These are phyloP conservation scores for Xylariaceae sp. DNA, from an alignment of 2,329 filamentous ascomycete genomes.

Conservation along the genomic window DNA sequence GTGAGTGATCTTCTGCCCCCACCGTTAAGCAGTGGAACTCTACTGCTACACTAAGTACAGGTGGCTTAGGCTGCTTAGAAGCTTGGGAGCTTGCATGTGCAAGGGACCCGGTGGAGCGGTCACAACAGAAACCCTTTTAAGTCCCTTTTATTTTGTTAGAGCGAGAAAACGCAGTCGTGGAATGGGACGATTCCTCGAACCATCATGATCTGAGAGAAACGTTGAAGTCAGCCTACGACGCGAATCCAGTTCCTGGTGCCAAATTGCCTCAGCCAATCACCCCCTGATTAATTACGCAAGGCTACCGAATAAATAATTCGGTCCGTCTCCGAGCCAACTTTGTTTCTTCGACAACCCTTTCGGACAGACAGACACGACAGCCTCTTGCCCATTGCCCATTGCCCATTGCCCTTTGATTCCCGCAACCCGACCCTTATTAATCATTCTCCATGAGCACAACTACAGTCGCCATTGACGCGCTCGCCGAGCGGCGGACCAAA, in stretches of 20 bases:
- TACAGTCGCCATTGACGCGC: conserved; percentile 42
- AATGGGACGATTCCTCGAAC: conserved; percentile 35
- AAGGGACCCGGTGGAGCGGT: background rate
- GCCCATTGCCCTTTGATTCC: conserved; percentile 7
- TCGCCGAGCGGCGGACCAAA: conserved; percentile 51
- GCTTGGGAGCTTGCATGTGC: too few species aligned
- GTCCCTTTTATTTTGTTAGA: conserved; percentile 9
- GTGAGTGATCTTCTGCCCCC: too few species aligned
- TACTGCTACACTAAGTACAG: too few species aligned
- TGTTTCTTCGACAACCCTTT: background rate
- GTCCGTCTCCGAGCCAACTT: background rate
- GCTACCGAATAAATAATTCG: conserved; percentile 17
- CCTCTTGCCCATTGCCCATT: background rate
- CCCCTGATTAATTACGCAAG: background rate
- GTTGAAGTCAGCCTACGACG: background rate
- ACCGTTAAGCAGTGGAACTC: too few species aligned
- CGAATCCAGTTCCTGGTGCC: conserved; percentile 3
- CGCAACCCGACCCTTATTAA: conserved; percentile 9
- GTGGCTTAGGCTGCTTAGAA: too few species aligned
- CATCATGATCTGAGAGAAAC: conserved; percentile 36
- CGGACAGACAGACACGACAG: background rate
- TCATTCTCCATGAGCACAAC: conserved; percentile 35
- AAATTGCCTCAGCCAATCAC: background rate
- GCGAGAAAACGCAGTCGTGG: conserved; percentile 20
- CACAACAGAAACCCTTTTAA: background rate